Evolutionary conservation across 2,329 filamentous ascomycete species (phyloP).

Genomic region (Trichoderma oligosporum): DNA sequence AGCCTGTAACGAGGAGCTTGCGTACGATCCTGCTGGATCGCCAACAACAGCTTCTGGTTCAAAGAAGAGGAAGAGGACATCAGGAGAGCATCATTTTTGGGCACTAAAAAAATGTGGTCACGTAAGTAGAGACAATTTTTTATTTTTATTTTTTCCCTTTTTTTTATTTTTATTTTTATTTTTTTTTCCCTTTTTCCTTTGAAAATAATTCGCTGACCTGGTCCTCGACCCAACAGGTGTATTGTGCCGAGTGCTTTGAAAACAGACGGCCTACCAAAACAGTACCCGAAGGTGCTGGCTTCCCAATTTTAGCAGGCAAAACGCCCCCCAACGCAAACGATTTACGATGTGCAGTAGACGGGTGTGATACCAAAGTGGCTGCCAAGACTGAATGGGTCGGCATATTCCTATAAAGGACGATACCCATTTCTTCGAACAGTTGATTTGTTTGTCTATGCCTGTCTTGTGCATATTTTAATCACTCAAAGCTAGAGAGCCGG

Average conservation of each 20-base stretch:
- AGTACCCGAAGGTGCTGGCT: slow-evolving; percentile 35
- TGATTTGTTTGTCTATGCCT: too few species aligned
- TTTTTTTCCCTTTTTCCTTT: too few species aligned
- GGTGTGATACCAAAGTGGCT: slow-evolving; percentile 51
- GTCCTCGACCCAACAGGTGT: slow-evolving; percentile 55
- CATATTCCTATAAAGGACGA: slow-evolving; percentile 51
- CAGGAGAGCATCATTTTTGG: slow-evolving; percentile 83
- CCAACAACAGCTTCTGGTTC: slow-evolving; percentile 21
- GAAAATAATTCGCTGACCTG: background rate
- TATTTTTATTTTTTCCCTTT: background rate
- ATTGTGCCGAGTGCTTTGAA: slow-evolving; percentile 60
- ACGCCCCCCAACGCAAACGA: slow-evolving; percentile 30
- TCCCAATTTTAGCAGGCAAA: slow-evolving; percentile 33
- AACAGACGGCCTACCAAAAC: slow-evolving; percentile 44
- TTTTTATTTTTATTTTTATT: background rate
- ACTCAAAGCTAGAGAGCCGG: too few species aligned
- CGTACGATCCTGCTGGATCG: slow-evolving; percentile 57
- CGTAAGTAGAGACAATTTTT: slow-evolving; percentile 50
- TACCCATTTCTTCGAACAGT: too few species aligned
- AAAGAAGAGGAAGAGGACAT: slow-evolving; percentile 45
- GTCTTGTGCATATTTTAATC: too few species aligned
- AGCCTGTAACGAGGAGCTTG: slow-evolving; percentile 79
- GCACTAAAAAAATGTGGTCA: slow-evolving; percentile 88
- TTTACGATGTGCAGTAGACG: slow-evolving; percentile 54
- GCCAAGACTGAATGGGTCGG: slow-evolving; percentile 59